phyloP scores from a whole-genome alignment of 345 rosid genomes.

The Murraya koenigii region DNA sequence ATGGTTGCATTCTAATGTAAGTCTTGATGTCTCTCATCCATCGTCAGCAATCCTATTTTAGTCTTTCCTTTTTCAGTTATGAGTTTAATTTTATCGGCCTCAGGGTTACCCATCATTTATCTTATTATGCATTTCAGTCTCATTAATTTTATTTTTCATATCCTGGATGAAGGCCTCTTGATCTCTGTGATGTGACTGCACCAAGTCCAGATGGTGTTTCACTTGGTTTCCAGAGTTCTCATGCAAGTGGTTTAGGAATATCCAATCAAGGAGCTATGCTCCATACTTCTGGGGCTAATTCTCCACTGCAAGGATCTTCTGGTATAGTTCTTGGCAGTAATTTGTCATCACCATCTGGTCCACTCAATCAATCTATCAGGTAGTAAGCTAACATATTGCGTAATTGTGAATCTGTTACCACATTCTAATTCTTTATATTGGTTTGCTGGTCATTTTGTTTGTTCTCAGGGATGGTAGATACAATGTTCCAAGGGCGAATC shows the following conservation, averaged over 20 bases:
- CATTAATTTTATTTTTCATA: slow-evolving; percentile 23
- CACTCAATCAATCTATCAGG: slow-evolving; percentile 61
- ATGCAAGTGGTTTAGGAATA: slow-evolving; percentile 47
- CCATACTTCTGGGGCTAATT: slow-evolving; percentile 62
- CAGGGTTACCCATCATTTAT: neutral
- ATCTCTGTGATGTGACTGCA: slow-evolving; percentile 68
- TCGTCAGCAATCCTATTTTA: neutral
- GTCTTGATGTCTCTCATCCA: slow-evolving; percentile 24
- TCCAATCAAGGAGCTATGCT: slow-evolving; percentile 64
- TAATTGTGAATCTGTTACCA: slow-evolving; percentile 16
- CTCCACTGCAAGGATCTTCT: slow-evolving; percentile 62
- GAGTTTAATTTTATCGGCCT: neutral
- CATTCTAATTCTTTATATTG: slow-evolving; percentile 16
- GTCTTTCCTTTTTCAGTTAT: neutral
- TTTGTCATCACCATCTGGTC: slow-evolving; percentile 54
- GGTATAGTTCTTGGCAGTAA: slow-evolving; percentile 60
- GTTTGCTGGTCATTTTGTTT: slow-evolving; percentile 11
- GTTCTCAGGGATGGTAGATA: slow-evolving; percentile 69
- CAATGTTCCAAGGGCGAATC: slow-evolving; percentile 65
- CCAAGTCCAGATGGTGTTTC: slow-evolving; percentile 63
- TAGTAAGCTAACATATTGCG: slow-evolving; percentile 22
- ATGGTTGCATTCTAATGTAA: slow-evolving; percentile 75
- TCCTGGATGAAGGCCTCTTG: slow-evolving; percentile 84
- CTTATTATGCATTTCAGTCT: slow-evolving; percentile 10
- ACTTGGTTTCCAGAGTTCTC: slow-evolving; percentile 60